These are phyloP conservation scores for Geranium rotundifolium DNA, from an alignment of 345 rosid species.

Conservation along the genomic window DNA sequence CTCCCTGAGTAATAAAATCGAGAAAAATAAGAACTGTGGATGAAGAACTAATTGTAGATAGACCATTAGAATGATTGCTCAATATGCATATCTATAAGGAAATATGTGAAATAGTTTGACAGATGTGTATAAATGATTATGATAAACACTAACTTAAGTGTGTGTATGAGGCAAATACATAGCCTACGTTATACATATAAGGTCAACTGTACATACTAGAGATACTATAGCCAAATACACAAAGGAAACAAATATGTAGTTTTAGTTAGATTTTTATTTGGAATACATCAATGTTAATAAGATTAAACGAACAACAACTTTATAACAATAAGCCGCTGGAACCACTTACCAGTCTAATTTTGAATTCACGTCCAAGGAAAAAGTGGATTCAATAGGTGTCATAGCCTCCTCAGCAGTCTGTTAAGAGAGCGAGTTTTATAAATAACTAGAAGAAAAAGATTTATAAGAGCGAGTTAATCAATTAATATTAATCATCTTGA, in stretches of 20 bases:
- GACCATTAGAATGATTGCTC: neutral
- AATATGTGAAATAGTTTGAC: too few species aligned
- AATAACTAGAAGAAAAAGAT: neutral
- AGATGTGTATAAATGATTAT: too few species aligned
- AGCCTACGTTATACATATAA: too few species aligned
- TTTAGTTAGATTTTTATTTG: too few species aligned
- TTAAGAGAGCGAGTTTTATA: constrained; percentile 7
- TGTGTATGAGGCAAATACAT: neutral
- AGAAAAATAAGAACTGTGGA: constrained; percentile 2
- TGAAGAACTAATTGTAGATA: neutral
- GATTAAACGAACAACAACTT: too few species aligned
- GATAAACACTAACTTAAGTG: neutral
- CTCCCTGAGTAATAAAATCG: constrained; percentile 44
- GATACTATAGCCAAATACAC: too few species aligned
- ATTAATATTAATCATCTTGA: neutral
- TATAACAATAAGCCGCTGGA: too few species aligned
- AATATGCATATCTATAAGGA: neutral
- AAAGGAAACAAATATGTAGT: too few species aligned
- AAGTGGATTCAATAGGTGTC: constrained; percentile 98
- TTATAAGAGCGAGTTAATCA: neutral
- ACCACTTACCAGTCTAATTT: constrained; percentile 81
- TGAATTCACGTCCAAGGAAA: constrained; percentile 91
- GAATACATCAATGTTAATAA: too few species aligned
- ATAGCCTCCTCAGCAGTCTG: constrained; percentile 99
- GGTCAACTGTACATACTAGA: too few species aligned